phyloP scores from a whole-genome alignment of 2,329 filamentous ascomycete genomes.

The Claviceps sp. region DNA sequence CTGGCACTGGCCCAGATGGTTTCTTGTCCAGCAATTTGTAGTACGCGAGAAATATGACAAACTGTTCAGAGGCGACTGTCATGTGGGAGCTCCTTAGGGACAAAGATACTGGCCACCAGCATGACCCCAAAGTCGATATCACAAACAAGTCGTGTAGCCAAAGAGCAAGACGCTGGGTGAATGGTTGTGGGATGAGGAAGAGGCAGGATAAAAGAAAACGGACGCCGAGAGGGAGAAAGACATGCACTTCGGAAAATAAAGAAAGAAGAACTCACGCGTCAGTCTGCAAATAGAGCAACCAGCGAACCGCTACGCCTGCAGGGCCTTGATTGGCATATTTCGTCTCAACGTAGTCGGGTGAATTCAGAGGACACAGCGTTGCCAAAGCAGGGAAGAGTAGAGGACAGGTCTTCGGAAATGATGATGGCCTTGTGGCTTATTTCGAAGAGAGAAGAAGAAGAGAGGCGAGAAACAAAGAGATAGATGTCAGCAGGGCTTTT shows the following conservation, averaged over 20 bases:
- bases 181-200: constrained; percentile 2
- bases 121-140: constrained; percentile 5
- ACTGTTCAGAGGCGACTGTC: not conserved
- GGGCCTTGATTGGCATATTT: constrained; percentile 13
- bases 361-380: constrained; percentile 4
- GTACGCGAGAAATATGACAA: not conserved
- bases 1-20: not conserved
- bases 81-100: not conserved
- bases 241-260: constrained; percentile 1
- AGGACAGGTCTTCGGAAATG: constrained; percentile 4
- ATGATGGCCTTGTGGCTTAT: constrained; percentile 6
- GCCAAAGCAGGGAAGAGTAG: constrained; percentile 6
- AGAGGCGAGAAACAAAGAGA: constrained; percentile 4
- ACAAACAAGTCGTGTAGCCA: constrained; percentile 5
- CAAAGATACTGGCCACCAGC: constrained; percentile 7
- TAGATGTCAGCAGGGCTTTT: constrained; percentile 1
- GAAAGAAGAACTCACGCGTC: constrained; percentile 17
- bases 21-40: not conserved
- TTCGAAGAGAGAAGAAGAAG: constrained; percentile 2
- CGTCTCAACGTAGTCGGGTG: constrained; percentile 5
- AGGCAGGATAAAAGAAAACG: not conserved
- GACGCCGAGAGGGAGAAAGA: not conserved
- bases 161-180: constrained; percentile 4
- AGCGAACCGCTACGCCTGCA: constrained; percentile 28
- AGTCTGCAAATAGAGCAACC: constrained; percentile 17